Percentiles rank a stretch among this genome's conserved stretches.
Evolutionary conservation across 352 stramenopile species (phyloP).

Genomic region (Halophytophthora polymorphica): DNA sequence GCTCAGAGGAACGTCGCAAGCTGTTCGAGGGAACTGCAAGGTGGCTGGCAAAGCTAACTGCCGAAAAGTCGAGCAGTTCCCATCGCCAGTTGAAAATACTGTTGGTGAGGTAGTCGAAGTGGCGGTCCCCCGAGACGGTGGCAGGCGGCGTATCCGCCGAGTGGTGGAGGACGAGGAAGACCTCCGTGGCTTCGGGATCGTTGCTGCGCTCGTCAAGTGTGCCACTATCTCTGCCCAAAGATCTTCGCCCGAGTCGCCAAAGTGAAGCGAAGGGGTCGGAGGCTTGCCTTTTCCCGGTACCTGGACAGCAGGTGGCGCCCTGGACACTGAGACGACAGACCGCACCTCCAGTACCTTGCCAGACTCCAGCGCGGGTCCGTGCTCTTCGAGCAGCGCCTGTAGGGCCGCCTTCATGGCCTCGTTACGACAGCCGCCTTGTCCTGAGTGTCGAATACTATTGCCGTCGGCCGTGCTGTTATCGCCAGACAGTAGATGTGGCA

Average conservation of each 20-base stretch:
- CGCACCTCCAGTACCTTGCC: slow-evolving; percentile 15
- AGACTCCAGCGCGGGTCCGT: slow-evolving; percentile 24
- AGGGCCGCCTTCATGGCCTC: slow-evolving; percentile 6
- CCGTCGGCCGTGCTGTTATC: background rate
- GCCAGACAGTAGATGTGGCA: slow-evolving; percentile 2
- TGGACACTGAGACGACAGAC: slow-evolving; percentile 17
- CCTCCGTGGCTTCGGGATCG: background rate
- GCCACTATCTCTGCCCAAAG: slow-evolving; percentile 22
- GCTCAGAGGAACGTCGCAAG: slow-evolving; percentile 35
- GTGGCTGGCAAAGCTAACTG: slow-evolving; percentile 16
- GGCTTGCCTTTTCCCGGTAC: slow-evolving; percentile 6
- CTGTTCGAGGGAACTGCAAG: slow-evolving; percentile 28
- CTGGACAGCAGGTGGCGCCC: background rate
- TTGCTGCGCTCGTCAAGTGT: slow-evolving; percentile 1
- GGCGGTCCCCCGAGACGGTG: slow-evolving; percentile 1
- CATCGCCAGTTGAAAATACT: slow-evolving; percentile 5
- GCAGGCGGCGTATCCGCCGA: slow-evolving; percentile 20
- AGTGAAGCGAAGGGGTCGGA: slow-evolving; percentile 26
- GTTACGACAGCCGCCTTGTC: background rate
- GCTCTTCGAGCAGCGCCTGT: slow-evolving; percentile 16
- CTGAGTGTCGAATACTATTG: background rate
- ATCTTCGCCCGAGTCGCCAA: slow-evolving; percentile 17
- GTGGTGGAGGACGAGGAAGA: slow-evolving; percentile 14
- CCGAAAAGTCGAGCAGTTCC: slow-evolving; percentile 19
- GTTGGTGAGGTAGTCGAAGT: background rate